A percentile compares a stretch with the other conserved stretches of the same genome.
Evolutionary conservation across 306 rosid genomes (phyloP).

Genomic region (Amphicarpaea edgeworthii): DNA sequence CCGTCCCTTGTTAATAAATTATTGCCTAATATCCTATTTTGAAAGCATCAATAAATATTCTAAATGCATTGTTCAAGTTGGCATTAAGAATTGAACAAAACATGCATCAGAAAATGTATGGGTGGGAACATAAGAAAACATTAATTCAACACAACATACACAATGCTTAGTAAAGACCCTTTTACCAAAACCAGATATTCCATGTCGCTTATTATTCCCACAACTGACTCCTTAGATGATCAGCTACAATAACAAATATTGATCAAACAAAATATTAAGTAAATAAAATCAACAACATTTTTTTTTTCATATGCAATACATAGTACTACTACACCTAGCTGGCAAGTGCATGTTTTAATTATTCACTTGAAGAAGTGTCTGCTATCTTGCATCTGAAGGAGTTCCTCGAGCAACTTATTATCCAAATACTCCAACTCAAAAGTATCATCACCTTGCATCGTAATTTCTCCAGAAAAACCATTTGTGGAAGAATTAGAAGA

Average conservation of each 20-base stretch:
- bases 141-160: too few species aligned
- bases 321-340: not conserved
- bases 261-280: not conserved
- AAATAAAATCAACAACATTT: not conserved
- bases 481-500: conserved; percentile 21
- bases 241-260: not conserved
- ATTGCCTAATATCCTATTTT: too few species aligned
- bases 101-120: conserved; percentile 28
- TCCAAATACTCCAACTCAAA: conserved; percentile 79
- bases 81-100: not conserved
- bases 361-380: not conserved
- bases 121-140: conserved; percentile 2
- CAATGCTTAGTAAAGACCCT: not conserved
- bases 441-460: conserved; percentile 36
- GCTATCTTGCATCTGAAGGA: conserved; percentile 59
- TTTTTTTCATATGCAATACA: not conserved
- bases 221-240: not conserved
- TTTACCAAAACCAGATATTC: not conserved
- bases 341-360: not conserved
- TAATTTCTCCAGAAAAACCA: conserved; percentile 8
- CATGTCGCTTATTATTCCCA: not conserved
- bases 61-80: not conserved
- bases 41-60: too few species aligned
- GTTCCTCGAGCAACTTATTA: conserved; percentile 72
- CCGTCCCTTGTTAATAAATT: too few species aligned